Conservation (phyloP, 805 yeast species). For the Lachancea fermentati region DNA sequence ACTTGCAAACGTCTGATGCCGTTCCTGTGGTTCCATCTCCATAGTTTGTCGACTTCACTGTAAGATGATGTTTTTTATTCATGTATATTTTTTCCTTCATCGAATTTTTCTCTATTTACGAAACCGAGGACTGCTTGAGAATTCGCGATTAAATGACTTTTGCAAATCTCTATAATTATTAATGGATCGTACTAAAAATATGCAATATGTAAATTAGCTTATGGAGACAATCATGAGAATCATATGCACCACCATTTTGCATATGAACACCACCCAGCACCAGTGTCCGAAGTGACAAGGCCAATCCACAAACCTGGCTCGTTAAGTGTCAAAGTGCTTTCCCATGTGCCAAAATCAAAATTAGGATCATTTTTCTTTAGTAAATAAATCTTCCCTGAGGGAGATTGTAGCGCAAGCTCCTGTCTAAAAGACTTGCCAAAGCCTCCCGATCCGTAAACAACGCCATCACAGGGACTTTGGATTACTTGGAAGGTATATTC, state of each 20-base stretch:
- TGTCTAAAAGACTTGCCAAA: constrained; percentile 36
- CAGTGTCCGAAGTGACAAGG: constrained; percentile 70
- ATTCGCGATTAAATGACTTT: too few relatives aligned
- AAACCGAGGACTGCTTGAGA: too few relatives aligned
- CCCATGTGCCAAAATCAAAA: constrained; percentile 52
- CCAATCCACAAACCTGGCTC: constrained; percentile 84
- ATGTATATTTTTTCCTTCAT: too few relatives aligned
- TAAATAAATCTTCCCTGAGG: constrained; percentile 71
- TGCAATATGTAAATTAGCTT: too few relatives aligned
- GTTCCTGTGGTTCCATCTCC: constrained; percentile 1
- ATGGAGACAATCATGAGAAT: too few relatives aligned
- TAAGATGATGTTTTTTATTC: too few relatives aligned
- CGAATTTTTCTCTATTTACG: too few relatives aligned
- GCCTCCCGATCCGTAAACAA: constrained; percentile 26
- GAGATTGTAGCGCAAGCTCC: constrained; percentile 71
- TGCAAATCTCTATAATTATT: too few relatives aligned
- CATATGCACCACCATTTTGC: constrained; percentile 78
- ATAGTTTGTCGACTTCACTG: neutral
- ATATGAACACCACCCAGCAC: constrained; percentile 78
- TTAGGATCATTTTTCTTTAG: constrained; percentile 45
- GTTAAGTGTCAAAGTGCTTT: constrained; percentile 50
- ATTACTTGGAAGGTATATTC: constrained; percentile 59
- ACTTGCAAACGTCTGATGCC: constrained; percentile 13
- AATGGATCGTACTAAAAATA: too few relatives aligned
- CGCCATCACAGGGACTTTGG: constrained; percentile 55